Evolutionary conservation across 305 asterid species (phyloP).

Genomic region (Plantago rigida): DNA sequence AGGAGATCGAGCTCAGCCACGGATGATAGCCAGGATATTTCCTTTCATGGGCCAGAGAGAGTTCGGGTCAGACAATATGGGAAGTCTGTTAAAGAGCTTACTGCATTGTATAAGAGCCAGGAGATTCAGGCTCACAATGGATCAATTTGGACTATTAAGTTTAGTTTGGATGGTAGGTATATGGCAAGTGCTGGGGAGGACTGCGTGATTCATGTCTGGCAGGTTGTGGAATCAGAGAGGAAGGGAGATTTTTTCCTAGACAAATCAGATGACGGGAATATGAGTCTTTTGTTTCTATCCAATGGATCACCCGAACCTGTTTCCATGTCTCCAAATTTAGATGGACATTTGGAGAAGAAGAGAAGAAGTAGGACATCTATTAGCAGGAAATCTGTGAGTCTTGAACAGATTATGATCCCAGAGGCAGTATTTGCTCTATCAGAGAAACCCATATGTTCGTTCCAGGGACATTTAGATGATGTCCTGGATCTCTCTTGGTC

Average conservation of each 20-base stretch:
- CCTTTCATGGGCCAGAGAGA: constrained; percentile 85
- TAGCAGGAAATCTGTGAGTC: constrained; percentile 73
- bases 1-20: constrained; percentile 99
- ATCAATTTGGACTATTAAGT: constrained; percentile 88
- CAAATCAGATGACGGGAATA: constrained; percentile 77
- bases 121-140: constrained; percentile 94
- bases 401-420: constrained; percentile 79
- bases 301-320: constrained; percentile 86
- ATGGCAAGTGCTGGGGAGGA: constrained; percentile 99
- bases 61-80: constrained; percentile 86
- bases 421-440: constrained; percentile 71
- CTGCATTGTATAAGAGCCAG: constrained; percentile 79
- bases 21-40: constrained; percentile 87
- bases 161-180: constrained; percentile 94
- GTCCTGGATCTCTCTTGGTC: constrained; percentile 98
- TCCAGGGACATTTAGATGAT: constrained; percentile 76
- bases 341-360: constrained; percentile 63
- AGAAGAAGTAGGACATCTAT: constrained; percentile 81
- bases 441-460: constrained; percentile 76
- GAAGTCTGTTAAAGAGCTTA: constrained; percentile 73
- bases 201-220: constrained; percentile 90
- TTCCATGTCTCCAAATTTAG: constrained; percentile 61
- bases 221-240: constrained; percentile 73
- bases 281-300: constrained; percentile 54
- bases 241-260: constrained; percentile 73